Base-by-base conservation (phyloP, 805 yeast species). In the Blastobotrys terrestris region DNA sequence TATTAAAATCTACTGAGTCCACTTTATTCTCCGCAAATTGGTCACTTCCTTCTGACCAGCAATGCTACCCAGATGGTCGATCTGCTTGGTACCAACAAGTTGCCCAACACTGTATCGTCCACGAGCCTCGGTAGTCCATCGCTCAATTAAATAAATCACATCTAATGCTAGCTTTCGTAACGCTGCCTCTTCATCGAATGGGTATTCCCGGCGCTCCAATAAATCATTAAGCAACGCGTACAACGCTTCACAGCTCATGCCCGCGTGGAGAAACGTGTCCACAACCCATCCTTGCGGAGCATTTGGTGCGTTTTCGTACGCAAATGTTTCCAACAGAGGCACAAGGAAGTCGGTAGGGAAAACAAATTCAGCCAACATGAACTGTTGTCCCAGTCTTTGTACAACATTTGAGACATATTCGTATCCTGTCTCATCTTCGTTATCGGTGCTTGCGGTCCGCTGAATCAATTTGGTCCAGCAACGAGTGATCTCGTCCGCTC, bases 331-430 rank as follows among this genome's bases (percentile, higher is more conserved):
- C 46, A 87, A 71, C 55, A 85, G 72, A 54, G 87, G 84, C 59
- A 88, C 73, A 46, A 91, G 72, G 52, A 81, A 83, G 57, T 80
- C 80, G 4, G 87, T 75, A 16, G 97, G 95, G 72, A 91, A 89
- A 2, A 90, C 85, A 62, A 80, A 76, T 60, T 89, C 96, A 43
- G 87, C 81, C 20, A 78, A 77, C 50, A 79, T 74, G 48, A 89
- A 73, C 63, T 79, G 80, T 54, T 79, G 73, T 0, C 96, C 97
- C 50, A 85, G 72, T 60, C 45, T 73, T 50, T 49, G 63, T 16
- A 72, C 70, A 6, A 74, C 67, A 22, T 66, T 58, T 2, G 76
- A 67, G 8, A 77, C 62, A 41, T 64, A 60, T 64, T 75, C 60
- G 62, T 68, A 64, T 15, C 52, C 52, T 16, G 63, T 63, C n/a